Percentiles rank a stretch among this genome's conserved stretches.
phyloP scores from a whole-genome alignment of 352 stramenopile genomes.

The Pythium vanterpoolii region DNA sequence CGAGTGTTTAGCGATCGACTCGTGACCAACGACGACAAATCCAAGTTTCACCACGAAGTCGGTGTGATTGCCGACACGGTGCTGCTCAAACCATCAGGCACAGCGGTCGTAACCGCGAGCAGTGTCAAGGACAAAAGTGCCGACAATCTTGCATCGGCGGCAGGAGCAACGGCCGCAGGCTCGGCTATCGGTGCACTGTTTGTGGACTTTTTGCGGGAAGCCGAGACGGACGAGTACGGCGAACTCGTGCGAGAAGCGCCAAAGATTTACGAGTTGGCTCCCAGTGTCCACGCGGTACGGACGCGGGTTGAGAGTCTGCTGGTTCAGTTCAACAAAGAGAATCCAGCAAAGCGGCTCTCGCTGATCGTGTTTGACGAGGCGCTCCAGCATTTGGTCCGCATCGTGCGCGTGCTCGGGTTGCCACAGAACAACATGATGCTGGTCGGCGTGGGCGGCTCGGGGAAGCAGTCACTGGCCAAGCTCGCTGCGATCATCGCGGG shows the following conservation, averaged over 20 bases:
- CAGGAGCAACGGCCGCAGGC: neutral
- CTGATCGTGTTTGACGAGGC: constrained; percentile 92
- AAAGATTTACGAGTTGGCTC: constrained; percentile 78
- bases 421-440: constrained; percentile 89
- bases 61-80: constrained; percentile 41
- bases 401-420: constrained; percentile 78
- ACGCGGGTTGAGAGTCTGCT: constrained; percentile 62
- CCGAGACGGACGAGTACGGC: constrained; percentile 80
- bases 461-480: constrained; percentile 82
- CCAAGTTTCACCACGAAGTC: constrained; percentile 59
- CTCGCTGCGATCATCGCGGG: constrained; percentile 78
- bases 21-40: constrained; percentile 69
- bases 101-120: neutral
- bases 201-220: constrained; percentile 86
- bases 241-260: constrained; percentile 73
- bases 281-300: constrained; percentile 43
- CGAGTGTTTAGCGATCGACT: constrained; percentile 80
- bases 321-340: constrained; percentile 80
- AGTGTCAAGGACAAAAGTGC: constrained; percentile 13
- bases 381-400: constrained; percentile 79
- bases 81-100: constrained; percentile 23
- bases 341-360: constrained; percentile 57
- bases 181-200: constrained; percentile 28
- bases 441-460: constrained; percentile 86
- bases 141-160: neutral